Percentiles rank a stretch among this genome's conserved stretches.
Evolutionary conservation across 331 rosid species (phyloP).

Genomic region (Rhamnella rubrinervis): DNA sequence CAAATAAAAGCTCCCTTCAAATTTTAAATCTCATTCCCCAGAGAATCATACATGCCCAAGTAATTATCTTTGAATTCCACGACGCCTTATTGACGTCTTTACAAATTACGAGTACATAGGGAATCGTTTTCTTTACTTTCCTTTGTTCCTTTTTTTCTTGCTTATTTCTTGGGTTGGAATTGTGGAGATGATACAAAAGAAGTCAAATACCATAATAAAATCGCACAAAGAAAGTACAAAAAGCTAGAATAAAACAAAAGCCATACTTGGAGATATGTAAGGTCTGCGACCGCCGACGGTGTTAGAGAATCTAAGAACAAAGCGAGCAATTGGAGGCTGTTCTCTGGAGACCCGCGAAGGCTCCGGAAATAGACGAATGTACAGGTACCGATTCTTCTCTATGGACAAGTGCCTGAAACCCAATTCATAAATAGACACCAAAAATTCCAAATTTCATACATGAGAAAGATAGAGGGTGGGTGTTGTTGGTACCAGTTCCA

Average conservation of each 20-base stretch:
- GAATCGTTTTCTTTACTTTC: background rate
- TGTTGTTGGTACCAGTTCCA: constrained; percentile 69
- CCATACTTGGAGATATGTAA: constrained; percentile 62
- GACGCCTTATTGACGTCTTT: background rate
- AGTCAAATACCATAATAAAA: background rate
- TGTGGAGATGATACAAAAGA: background rate
- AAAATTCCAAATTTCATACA: background rate
- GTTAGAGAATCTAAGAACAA: constrained; percentile 63
- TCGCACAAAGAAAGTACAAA: background rate
- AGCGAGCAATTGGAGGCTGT: constrained; percentile 77
- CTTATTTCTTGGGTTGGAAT: background rate
- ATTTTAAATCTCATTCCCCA: background rate
- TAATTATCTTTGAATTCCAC: background rate
- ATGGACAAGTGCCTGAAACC: constrained; percentile 57
- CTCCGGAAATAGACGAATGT: constrained; percentile 80
- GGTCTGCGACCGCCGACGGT: constrained; percentile 56
- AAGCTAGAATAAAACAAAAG: background rate
- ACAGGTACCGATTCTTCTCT: constrained; percentile 66
- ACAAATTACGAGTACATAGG: background rate
- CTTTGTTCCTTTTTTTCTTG: background rate
- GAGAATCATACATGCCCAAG: background rate
- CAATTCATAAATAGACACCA: constrained; percentile 9
- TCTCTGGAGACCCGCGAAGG: constrained; percentile 64
- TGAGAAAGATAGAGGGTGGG: background rate
- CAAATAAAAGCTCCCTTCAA: background rate